These are phyloP conservation scores for Hevea brasiliensis DNA, from an alignment of 345 rosid genomes.

Conservation along the genomic window DNA sequence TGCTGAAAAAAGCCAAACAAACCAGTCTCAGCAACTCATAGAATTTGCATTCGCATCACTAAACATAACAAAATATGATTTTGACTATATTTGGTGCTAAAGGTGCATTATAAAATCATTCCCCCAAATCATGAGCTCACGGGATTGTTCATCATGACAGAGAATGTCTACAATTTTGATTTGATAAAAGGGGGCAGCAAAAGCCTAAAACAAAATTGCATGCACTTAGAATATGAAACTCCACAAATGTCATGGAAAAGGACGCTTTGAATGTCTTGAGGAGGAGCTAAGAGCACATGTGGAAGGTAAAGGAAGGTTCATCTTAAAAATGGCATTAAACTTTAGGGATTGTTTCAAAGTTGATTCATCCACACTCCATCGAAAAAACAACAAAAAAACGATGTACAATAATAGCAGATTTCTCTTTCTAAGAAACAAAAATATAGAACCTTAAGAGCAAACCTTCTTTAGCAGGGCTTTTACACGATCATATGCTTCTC, in stretches of 20 bases:
- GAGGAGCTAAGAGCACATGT: too few relatives aligned
- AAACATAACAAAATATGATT: background rate
- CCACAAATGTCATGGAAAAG: too few relatives aligned
- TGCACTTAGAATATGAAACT: too few relatives aligned
- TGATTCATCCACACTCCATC: background rate
- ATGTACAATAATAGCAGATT: background rate
- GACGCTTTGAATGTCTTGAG: too few relatives aligned
- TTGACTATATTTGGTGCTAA: background rate
- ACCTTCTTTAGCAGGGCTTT: conserved; percentile 84
- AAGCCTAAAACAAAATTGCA: too few relatives aligned
- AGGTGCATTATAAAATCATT: too few relatives aligned
- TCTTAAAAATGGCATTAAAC: too few relatives aligned
- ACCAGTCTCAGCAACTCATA: background rate
- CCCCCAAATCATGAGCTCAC: background rate
- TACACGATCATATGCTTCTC: conserved; percentile 96
- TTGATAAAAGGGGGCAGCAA: too few relatives aligned
- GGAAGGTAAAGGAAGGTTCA: too few relatives aligned
- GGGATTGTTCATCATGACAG: background rate
- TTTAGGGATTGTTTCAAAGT: background rate
- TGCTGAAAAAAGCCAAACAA: conserved; percentile 49
- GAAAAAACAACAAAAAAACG: background rate
- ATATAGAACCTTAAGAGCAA: background rate
- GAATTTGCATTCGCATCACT: background rate
- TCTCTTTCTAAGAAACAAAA: background rate
- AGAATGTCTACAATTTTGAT: too few relatives aligned